Evolutionary conservation across 75 land plant species (phyloP).

Genomic region (Adiantum capillusveneris): DNA sequence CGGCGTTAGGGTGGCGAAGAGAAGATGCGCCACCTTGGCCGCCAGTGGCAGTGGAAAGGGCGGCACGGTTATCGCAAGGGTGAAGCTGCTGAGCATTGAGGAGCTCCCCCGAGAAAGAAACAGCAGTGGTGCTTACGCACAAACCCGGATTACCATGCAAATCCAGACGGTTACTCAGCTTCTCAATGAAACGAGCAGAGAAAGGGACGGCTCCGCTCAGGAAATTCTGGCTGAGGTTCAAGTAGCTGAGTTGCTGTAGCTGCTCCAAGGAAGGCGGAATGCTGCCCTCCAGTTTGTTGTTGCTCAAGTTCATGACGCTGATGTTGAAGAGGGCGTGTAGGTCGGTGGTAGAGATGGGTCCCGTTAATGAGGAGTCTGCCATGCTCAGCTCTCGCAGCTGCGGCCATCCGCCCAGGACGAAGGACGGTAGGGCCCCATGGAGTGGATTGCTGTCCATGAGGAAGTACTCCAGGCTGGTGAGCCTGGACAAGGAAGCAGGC

Average conservation of each 20-base stretch:
- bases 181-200: conserved; percentile 11
- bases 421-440: conserved; percentile 3
- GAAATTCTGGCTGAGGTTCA: conserved; percentile 28
- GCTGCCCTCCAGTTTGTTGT: conserved; percentile 33
- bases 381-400: conserved; percentile 6
- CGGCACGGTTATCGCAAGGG: neutral
- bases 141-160: conserved; percentile 20
- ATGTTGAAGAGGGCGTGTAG: conserved; percentile 7
- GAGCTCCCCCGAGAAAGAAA: neutral
- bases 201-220: conserved; percentile 33
- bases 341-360: conserved; percentile 3
- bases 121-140: conserved; percentile 1
- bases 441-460: conserved; percentile 10
- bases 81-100: conserved; percentile 3
- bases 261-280: conserved; percentile 26
- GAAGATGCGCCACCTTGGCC: too few relatives aligned
- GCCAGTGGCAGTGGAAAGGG: too few relatives aligned
- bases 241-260: conserved; percentile 18
- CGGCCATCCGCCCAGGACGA: neutral
- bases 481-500: conserved; percentile 7
- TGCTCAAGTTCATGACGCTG: conserved; percentile 25
- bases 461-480: conserved; percentile 11
- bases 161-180: conserved; percentile 25
- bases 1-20: too few relatives aligned
- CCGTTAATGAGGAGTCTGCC: conserved; percentile 1